Conservation (phyloP, 148 eudicot species). For the Cornus florida region DNA sequence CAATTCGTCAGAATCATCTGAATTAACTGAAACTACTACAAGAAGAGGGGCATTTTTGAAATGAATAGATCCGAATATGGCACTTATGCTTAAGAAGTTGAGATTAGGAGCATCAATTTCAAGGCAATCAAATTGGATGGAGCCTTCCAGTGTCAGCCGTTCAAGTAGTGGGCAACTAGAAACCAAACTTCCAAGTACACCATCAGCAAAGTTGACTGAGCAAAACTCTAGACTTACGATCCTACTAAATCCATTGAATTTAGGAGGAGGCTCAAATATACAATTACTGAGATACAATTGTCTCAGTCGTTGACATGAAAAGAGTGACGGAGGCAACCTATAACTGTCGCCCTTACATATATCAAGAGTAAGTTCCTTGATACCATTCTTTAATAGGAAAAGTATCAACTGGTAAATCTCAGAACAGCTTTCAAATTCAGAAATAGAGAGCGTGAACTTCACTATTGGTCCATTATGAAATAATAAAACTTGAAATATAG, state of each 20-base stretch:
- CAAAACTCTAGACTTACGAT: constrained; percentile 1
- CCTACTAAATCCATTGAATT: constrained; percentile 18
- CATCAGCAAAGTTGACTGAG: too few relatives aligned
- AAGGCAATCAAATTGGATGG: background rate
- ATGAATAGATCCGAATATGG: background rate
- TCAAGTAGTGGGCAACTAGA: constrained; percentile 4
- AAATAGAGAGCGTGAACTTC: background rate
- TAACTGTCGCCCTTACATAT: background rate
- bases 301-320: background rate
- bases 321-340: background rate
- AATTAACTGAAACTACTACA: background rate
- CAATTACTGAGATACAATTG: too few relatives aligned
- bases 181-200: background rate
- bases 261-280: too few relatives aligned
- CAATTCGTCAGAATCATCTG: background rate
- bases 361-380: background rate
- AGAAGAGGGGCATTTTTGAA: constrained; percentile 6
- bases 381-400: background rate
- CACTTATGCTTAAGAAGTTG: background rate
- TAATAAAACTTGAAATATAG: background rate
- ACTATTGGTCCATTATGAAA: background rate
- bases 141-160: background rate
- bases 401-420: background rate
- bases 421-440: background rate
- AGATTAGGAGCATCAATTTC: background rate